phyloP scores from a whole-genome alignment of 2,329 filamentous ascomycete species.

The Talaromyces funiculosus region DNA sequence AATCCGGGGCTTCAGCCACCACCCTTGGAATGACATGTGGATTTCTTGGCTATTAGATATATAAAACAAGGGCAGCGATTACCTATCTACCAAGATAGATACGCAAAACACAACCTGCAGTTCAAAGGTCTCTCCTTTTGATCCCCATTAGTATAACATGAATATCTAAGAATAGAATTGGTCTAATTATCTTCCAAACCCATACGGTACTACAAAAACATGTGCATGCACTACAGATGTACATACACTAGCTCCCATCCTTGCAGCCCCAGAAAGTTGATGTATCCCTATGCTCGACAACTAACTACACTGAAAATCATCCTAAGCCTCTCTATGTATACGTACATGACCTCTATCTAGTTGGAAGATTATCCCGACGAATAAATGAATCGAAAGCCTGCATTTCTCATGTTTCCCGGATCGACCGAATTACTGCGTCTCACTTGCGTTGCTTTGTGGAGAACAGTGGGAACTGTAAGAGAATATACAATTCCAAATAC shows the following conservation, averaged over 20 bases:
- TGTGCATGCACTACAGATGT: not conserved
- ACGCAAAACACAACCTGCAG: not conserved
- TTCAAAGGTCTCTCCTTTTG: not conserved
- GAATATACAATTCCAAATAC: not conserved
- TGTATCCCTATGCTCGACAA: not conserved
- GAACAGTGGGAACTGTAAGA: not conserved
- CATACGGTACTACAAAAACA: not conserved
- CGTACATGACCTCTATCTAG: too few relatives aligned
- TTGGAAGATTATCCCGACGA: not conserved
- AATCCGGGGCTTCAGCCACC: not conserved
- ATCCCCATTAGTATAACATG: not conserved
- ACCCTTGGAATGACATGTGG: not conserved
- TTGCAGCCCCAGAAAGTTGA: not conserved
- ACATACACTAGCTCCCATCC: not conserved
- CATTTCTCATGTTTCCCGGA: not conserved
- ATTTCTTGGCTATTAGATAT: not conserved
- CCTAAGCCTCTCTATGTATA: not conserved
- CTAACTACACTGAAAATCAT: not conserved
- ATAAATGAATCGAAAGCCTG: not conserved
- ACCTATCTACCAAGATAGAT: not conserved
- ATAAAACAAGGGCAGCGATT: not conserved
- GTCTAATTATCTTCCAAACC: not conserved
- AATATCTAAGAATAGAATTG: not conserved
- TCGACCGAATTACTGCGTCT: not conserved
- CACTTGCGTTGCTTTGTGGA: not conserved